Evolutionary conservation across 164 flowering plant genomes (phyloP), one percentile per base, ranked within the genome.

Genomic region (Annona squamosa): DNA sequence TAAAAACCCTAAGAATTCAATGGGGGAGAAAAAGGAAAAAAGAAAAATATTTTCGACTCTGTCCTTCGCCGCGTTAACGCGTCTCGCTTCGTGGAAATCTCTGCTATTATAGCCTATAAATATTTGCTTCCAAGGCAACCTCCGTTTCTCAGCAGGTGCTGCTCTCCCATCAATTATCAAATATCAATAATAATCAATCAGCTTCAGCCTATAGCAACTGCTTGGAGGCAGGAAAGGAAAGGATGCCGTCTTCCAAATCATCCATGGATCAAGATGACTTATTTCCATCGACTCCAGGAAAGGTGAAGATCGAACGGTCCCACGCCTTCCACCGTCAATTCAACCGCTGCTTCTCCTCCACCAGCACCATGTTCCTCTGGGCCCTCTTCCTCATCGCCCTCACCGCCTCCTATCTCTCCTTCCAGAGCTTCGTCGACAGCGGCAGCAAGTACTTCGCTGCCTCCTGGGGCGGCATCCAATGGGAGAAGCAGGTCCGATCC

Each of bases 281-380:
- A 68, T 73, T 77, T 45, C 80, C 87, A 2, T 82, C 84, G 18
- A 82, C 85, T n/a, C 82, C 83, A 19, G 85, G 84, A 2, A 85
- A 83, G 75, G 81, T 78, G 73, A 85, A 85, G 76, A 65, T 79
- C 72, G 85, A 83, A 17, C 74, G 78, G 43, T 67, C 77, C 5
- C 72, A 72, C 59, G 72, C 78, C 63, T 43, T 73, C 70, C 73
- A 77, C 69, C 81, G 80, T 6, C 75, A 63, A 74, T 71, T 68
- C 65, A 74, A 59, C 75, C 75, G 62, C 1, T 76, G 78, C 71
- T 76, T 76, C 61, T 74, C 78, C 3, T 76, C 78, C 3, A 76
- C 78, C 4, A 41, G 63, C 72, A 71, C 79, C 16, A 82, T 78
- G 67, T 80, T 80, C 57, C 67, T 85, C n/a, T 85, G 81, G 80